Base-by-base conservation (phyloP, 306 rosid species). In the Alnus glutinosa region DNA sequence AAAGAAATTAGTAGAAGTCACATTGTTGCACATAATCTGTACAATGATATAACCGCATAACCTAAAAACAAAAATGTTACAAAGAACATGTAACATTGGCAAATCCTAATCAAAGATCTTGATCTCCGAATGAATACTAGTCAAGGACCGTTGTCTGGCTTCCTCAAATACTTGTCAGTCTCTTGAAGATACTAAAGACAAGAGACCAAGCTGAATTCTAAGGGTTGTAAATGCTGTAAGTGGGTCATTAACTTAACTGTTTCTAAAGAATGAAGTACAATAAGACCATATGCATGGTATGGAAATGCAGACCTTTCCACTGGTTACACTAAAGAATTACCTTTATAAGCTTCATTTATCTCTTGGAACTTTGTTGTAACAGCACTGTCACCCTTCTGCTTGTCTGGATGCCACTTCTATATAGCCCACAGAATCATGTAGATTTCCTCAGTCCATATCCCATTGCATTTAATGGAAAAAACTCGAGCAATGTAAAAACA, bases 321-420 rank as follows among this genome's bases (percentile, higher is more conserved):
- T 34, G 42, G 58, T 39, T 55, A 37, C 73, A 73, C 37, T 37
- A 32, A 72, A 75, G 63, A 75, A 62, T 81, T 87, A 91, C 96
- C 96, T 85, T 51, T 82, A 82, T 91, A 91, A 70, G 96, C 96
- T 82, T 91, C 89, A 42, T 86, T 89, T 52, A 91, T 89, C 89
- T 89, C 92, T 83, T 91, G 96, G 83, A 91, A 91, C 82, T 89
- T 91, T 76, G 87, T 82, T 46, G 96, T 89, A 81, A 74, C 88
- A 47, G 75, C 78, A 76, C 44, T 52, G 62, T 88, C 92, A 86
- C 86, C 92, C 37, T 79, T 82, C 73, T 91, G 92, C 84, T 91
- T 91, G 86, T 91, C 93, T 58, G 96, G 96, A 86, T 91, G 96
- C 96, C 96, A 91, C 78, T 88, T 91, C 96, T 91, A 83, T 48